Evolutionary conservation across 495 filamentous ascomycete species (phyloP).

Genomic region (Aspergillus nanangensis): DNA sequence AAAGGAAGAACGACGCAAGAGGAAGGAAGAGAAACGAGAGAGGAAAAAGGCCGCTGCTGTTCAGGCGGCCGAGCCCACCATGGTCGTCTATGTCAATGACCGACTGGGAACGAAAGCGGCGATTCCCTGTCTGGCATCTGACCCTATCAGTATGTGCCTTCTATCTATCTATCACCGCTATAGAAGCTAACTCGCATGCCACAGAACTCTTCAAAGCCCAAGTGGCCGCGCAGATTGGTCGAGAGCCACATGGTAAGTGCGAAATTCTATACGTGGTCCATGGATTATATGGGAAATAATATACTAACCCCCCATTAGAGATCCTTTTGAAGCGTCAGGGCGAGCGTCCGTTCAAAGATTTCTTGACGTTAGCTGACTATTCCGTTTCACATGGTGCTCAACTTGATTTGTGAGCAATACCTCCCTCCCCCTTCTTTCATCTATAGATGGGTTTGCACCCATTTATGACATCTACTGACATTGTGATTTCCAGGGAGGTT

Average conservation of each 20-base stretch:
- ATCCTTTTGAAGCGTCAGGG: slow-evolving; percentile 89
- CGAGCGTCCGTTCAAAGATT: slow-evolving; percentile 87
- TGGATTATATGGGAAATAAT: no score
- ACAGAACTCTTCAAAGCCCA: slow-evolving; percentile 77
- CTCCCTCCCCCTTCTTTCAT: not conserved
- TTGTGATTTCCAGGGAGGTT: slow-evolving; percentile 47
- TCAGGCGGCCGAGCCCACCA: slow-evolving; percentile 66
- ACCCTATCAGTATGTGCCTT: slow-evolving; percentile 57
- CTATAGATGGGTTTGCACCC: no score
- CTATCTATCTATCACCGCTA: not conserved
- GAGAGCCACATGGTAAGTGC: slow-evolving; percentile 61
- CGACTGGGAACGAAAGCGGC: slow-evolving; percentile 84
- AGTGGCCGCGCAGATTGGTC: slow-evolving; percentile 81
- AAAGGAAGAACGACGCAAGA: slow-evolving; percentile 23
- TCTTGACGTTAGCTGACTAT: slow-evolving; percentile 82
- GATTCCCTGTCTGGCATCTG: slow-evolving; percentile 78
- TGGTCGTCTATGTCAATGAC: slow-evolving; percentile 89
- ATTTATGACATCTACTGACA: slow-evolving; percentile 24
- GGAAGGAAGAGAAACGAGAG: slow-evolving; percentile 36
- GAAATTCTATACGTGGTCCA: not conserved
- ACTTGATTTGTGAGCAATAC: slow-evolving; percentile 62
- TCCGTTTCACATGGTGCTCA: slow-evolving; percentile 82
- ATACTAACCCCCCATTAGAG: slow-evolving; percentile 26
- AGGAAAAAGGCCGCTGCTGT: slow-evolving; percentile 31
- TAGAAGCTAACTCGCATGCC: slow-evolving; percentile 12